Evolutionary conservation across 139 green algal species (phyloP).

Genomic region (Chlamydomonas eustigma): DNA sequence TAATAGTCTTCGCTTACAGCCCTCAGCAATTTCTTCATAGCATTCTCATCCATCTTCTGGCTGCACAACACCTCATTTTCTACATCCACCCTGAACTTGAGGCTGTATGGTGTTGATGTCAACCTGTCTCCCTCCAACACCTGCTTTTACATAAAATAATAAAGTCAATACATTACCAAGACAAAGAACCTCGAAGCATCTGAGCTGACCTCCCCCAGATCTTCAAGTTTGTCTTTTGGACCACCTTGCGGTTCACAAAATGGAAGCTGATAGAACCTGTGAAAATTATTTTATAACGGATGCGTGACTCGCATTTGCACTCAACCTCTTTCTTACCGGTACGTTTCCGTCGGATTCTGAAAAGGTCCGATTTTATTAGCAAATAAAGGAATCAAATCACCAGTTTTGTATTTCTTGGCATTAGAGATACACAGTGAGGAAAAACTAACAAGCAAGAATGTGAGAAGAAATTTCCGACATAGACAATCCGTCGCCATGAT

Average conservation of each 20-base stretch:
- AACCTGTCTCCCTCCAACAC: conserved; percentile 75
- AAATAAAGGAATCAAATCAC: conserved; percentile 57
- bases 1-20: conserved; percentile 93
- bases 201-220: conserved; percentile 76
- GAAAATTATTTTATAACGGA: not conserved
- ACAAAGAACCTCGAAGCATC: too few relatives aligned
- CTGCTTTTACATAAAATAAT: too few relatives aligned
- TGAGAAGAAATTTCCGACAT: too few relatives aligned
- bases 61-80: conserved; percentile 81
- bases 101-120: conserved; percentile 81
- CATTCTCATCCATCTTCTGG: conserved; percentile 61
- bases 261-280: conserved; percentile 34
- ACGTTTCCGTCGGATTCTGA: conserved; percentile 60
- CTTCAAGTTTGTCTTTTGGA: conserved; percentile 80
- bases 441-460: too few relatives aligned
- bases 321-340: conserved; percentile 19
- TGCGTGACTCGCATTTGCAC: not conserved
- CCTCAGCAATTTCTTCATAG: conserved; percentile 77
- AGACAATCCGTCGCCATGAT: too few relatives aligned
- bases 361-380: conserved; percentile 78
- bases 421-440: too few relatives aligned
- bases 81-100: conserved; percentile 80
- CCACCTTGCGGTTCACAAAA: conserved; percentile 82
- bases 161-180: too few relatives aligned
- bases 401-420: conserved; percentile 5